phyloP scores from a whole-genome alignment of 257 asterid genomes.

The Fraxinus anomala region DNA sequence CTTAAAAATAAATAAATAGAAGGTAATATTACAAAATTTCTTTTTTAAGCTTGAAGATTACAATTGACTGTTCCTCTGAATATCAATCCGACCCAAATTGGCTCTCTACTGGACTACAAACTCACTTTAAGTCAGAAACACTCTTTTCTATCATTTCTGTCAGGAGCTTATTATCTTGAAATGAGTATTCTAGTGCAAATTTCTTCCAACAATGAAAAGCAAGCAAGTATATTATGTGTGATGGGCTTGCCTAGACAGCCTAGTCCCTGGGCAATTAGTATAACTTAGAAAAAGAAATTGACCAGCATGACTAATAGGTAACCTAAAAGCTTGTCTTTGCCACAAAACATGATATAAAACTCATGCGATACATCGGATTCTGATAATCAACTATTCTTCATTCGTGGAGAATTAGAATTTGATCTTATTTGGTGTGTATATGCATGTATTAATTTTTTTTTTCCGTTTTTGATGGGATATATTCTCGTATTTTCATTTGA shows the following conservation, averaged over 20 bases:
- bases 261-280: no score
- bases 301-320: background rate
- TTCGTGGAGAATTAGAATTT: background rate
- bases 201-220: no score
- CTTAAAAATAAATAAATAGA: background rate
- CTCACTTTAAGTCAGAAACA: background rate
- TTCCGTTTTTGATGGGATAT: slow-evolving; percentile 16
- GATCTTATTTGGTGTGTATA: slow-evolving; percentile 4
- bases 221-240: no score
- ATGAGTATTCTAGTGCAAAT: background rate
- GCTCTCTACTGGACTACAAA: background rate
- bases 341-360: background rate
- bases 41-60: background rate
- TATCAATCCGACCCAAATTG: background rate
- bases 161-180: background rate
- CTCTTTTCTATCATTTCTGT: background rate
- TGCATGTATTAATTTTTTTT: background rate
- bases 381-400: background rate
- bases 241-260: no score
- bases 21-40: background rate
- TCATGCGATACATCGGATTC: background rate
- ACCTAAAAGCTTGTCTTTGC: background rate
- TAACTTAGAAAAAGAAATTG: background rate
- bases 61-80: background rate
- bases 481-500: slow-evolving; percentile 25